Conservation (phyloP, 1,284 basidiomycete species). For the Rhodotorula sp. region DNA sequence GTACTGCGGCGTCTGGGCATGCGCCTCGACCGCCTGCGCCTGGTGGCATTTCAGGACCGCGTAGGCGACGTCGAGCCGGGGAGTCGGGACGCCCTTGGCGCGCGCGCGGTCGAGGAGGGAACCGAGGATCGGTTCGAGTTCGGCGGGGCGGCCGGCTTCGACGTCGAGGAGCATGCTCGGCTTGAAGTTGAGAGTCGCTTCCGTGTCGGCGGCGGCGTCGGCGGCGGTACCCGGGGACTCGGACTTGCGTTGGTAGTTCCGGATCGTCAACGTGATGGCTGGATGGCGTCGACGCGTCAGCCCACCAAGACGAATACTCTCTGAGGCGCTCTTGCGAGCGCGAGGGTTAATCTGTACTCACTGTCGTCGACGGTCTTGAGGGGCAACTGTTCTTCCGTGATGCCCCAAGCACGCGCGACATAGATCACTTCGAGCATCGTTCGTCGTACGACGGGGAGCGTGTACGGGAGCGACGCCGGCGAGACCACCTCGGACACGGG, state of each 20-base stretch:
- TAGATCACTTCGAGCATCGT: slow-evolving; percentile 50
- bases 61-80: slow-evolving; percentile 37
- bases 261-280: slow-evolving; percentile 30
- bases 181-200: slow-evolving; percentile 30
- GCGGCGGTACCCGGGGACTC: slow-evolving; percentile 17
- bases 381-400: slow-evolving; percentile 32
- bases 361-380: slow-evolving; percentile 33
- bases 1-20: slow-evolving; percentile 14
- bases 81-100: slow-evolving; percentile 34
- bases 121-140: slow-evolving; percentile 39
- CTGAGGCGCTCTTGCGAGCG: no score
- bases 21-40: slow-evolving; percentile 10
- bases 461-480: slow-evolving; percentile 47
- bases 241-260: slow-evolving; percentile 25
- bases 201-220: slow-evolving; percentile 12
- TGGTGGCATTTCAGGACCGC: slow-evolving; percentile 32
- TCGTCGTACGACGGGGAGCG: slow-evolving; percentile 48
- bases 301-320: background rate
- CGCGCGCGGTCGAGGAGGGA: slow-evolving; percentile 37
- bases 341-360: background rate
- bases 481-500: slow-evolving; percentile 50
- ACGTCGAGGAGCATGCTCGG: slow-evolving; percentile 39
- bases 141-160: slow-evolving; percentile 35
- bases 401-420: slow-evolving; percentile 48
- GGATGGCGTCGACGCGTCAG: background rate